Base-by-base conservation (phyloP, 1,139 yeast genomes). In the Sugiyamaella castrensis region DNA sequence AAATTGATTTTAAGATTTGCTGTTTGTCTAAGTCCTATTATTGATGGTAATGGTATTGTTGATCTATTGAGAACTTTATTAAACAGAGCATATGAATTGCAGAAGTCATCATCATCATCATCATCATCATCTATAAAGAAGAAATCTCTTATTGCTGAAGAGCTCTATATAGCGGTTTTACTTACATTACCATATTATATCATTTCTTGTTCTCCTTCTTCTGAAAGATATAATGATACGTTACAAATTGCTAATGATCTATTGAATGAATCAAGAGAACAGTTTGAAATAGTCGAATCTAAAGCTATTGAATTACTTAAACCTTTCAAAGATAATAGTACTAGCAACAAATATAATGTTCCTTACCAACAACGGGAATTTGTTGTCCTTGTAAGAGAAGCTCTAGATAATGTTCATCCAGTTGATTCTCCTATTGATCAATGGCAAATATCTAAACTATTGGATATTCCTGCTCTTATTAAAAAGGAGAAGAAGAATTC, bases 1-100 rank as follows among this genome's bases (percentile, higher is more conserved):
- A 89, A 92, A 66, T 73, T 86, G 16, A 69, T 83, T 28, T 65
- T 87, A 54, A 80, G 96, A 60, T 81, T 89, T 57, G 71, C 88
- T 56, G 81, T 87, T 1, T 67, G 84, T 9, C 69, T 87, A 52
- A 67, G 81, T 1, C 86, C 89, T 1, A 70, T 86, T 49, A 76
- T 81, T 28, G 75, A 76, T 43, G 71, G 73, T 35, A 76, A 78
- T 2, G 73, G 76, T 10, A 69, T 88, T 10, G 58, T 75, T 32
- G 73, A 70, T 37, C 65, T 87, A 5, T 77, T 82, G 59, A 71
- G 70, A 46, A 80, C 77, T 54, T 72, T 88, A 41, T 67, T 88
- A 53, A 71, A 71, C 8, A 63, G 77, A 43, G 79, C 92, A 0
- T 71, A 81, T 41, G 82, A 76, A 8, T 67, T 84, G 50, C 87